Evolutionary conservation across 306 rosid species (phyloP).

Genomic region (Alnus glutinosa): DNA sequence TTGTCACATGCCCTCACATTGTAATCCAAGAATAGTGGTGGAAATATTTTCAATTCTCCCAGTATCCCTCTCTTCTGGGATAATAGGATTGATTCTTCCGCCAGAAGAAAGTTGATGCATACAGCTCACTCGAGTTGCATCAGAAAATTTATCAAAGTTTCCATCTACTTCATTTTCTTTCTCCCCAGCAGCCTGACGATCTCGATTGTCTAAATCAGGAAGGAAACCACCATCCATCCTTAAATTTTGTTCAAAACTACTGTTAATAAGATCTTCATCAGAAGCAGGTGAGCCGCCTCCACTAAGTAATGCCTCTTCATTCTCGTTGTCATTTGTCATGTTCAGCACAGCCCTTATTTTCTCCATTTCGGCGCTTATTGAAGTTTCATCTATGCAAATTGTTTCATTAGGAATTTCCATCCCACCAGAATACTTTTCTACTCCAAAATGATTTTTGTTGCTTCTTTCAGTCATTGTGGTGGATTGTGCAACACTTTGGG

Average conservation of each 20-base stretch:
- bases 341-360: not conserved
- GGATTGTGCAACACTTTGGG: not conserved
- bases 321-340: constrained; percentile 2
- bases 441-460: not conserved
- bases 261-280: not conserved
- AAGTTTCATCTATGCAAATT: not conserved
- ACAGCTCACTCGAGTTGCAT: not conserved
- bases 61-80: not conserved
- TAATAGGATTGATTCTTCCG: not conserved
- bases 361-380: not conserved
- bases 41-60: no score
- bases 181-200: constrained; percentile 1
- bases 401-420: constrained; percentile 1
- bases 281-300: not conserved
- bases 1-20: not conserved
- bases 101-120: not conserved
- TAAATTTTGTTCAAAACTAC: constrained; percentile 8
- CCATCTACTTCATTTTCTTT: constrained; percentile 5
- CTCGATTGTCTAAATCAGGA: not conserved
- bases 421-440: not conserved
- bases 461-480: not conserved
- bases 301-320: not conserved
- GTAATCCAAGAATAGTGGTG: not conserved
- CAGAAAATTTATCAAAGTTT: not conserved
- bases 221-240: not conserved